phyloP scores from a whole-genome alignment of 495 filamentous ascomycete species.

The Lasiosphaeria hispida region DNA sequence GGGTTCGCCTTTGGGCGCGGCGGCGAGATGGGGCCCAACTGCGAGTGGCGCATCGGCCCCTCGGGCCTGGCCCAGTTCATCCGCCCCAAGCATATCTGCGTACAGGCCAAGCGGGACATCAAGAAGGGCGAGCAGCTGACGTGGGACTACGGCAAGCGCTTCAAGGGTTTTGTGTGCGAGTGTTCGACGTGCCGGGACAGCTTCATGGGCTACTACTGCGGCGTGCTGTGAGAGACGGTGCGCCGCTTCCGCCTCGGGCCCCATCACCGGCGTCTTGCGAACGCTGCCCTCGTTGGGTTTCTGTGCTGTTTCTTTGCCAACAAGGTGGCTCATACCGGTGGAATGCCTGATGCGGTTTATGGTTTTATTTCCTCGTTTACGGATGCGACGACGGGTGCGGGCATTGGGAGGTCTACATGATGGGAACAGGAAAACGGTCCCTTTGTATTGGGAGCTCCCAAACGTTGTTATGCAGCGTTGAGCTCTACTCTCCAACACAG shows the following conservation, averaged over 20 bases:
- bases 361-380: no score
- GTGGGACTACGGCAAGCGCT: slow-evolving; percentile 26
- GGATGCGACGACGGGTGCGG: no score
- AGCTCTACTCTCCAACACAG: no score
- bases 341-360: no score
- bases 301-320: no score
- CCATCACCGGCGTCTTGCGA: no score
- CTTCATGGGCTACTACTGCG: slow-evolving; percentile 5
- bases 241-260: neutral
- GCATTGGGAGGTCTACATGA: no score
- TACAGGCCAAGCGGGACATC: slow-evolving; percentile 28
- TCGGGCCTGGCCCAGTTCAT: slow-evolving; percentile 22
- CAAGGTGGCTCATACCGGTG: no score
- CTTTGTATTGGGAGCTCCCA: no score
- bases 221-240: slow-evolving; percentile 12
- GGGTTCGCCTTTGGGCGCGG: neutral
- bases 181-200: slow-evolving; percentile 20
- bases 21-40: slow-evolving; percentile 23
- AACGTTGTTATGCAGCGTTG: no score
- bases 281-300: no score
- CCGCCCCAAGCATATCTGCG: slow-evolving; percentile 19
- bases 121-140: slow-evolving; percentile 30
- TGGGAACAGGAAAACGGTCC: no score
- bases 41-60: slow-evolving; percentile 24
- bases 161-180: slow-evolving; percentile 23